Conservation (phyloP, 441 rosid species). For the Populus tomentosa region DNA sequence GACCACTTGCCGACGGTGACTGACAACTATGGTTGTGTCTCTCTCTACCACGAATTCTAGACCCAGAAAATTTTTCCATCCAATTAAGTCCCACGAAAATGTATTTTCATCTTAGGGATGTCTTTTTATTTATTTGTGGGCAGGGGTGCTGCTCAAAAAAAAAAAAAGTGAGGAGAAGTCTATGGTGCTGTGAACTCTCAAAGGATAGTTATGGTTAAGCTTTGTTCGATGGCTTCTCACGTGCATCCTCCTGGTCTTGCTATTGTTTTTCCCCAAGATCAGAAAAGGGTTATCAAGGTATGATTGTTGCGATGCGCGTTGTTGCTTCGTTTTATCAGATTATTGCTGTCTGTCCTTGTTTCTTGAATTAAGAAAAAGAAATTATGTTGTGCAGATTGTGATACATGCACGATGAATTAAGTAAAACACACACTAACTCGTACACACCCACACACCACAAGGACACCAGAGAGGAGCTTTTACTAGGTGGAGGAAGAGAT, state of each 20-base stretch:
- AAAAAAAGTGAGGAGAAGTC: background rate
- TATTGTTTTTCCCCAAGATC: slow-evolving; percentile 57
- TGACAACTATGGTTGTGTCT: no score
- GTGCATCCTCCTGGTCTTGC: slow-evolving; percentile 46
- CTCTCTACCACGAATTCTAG: slow-evolving; percentile 11
- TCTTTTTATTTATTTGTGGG: slow-evolving; percentile 33
- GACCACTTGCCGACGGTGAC: no score
- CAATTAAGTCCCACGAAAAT: slow-evolving; percentile 19
- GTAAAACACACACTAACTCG: no score
- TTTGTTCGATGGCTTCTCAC: slow-evolving; percentile 72
- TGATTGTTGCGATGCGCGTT: background rate
- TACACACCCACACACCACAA: no score
- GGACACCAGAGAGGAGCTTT: no score
- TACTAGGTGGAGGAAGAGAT: no score
- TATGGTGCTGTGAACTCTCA: slow-evolving; percentile 4
- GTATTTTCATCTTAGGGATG: background rate
- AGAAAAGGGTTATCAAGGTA: slow-evolving; percentile 56
- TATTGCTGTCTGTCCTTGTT: background rate
- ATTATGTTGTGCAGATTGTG: no score
- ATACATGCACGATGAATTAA: no score
- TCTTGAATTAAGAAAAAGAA: background rate
- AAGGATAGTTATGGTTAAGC: slow-evolving; percentile 41
- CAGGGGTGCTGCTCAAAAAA: slow-evolving; percentile 14
- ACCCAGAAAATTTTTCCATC: slow-evolving; percentile 3
- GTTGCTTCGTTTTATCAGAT: background rate